Base-by-base conservation (phyloP, 1,284 basidiomycete species). In the Fistulina hepatica region DNA sequence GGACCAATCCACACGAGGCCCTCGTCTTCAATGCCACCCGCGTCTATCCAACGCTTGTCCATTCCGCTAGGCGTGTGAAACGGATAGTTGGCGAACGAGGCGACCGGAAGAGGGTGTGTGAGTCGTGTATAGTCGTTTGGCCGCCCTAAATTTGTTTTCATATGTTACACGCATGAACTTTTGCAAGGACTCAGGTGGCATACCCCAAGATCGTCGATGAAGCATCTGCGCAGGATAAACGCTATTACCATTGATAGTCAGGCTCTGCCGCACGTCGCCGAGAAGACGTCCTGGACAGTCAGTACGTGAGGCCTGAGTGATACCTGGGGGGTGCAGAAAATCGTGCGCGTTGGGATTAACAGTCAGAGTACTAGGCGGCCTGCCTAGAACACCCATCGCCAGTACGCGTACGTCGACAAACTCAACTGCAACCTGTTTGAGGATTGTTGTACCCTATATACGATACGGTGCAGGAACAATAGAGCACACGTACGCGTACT, bases 1-100 rank as follows among this genome's bases (percentile, higher is more conserved):
- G 71, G 64, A 13, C 83, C 83, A 7, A 82, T 71, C 83, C 83
- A 86, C 30, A 73, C 63, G 41, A 69, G 52, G n/a, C 75, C 76
- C 34, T 69, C 67, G 52, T 75, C 73, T 48, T 78, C 71, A 6
- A 66, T 52, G 35, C 65, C 67, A 21, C 65, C 69, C 13, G 59
- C 55, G 25, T 63, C 65, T 10, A 66, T 43, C 81, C 81, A 81
- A 21, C 82, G 70, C 46, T 64, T 65, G 53, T 86, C 81, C 19
- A 61, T 61, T 7, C 76, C 80, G 1, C 80, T 73, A 1, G 73
- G 66, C 5, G 82, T 83, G 50, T 70, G 75, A 48, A 76, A 75
- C 6, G 83, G 83, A 56, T 84, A 86, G 35, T 76, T 70, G 8
- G 53, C 49, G 52, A 81, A 71, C 2, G 60, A 62, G 16, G 46